Evolutionary conservation across 2,329 filamentous ascomycete genomes (phyloP), one percentile per base, ranked within the genome.

Genomic region (Microcyclospora tardicrescens): DNA sequence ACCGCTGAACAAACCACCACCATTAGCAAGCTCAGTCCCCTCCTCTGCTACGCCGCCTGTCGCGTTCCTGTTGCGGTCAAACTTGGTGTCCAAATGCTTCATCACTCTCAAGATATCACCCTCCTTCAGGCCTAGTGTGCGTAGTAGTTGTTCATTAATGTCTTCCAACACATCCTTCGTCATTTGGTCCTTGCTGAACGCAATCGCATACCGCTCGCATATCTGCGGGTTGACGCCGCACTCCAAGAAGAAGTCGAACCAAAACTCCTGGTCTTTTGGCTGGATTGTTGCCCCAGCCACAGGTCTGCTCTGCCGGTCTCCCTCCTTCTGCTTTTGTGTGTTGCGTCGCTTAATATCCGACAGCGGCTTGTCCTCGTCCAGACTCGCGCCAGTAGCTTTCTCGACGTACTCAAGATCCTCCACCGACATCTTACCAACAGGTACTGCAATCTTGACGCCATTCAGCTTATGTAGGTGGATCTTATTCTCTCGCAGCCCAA

Each of bases 381-480:
- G 67, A 10, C 87, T 94, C 36, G 85, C 73, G 28, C 87, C 86
- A n/a, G 87, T 91, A 12, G 76, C 69, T 43, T 74, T 76, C 62
- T 98, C 91, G 40, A 98, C 89, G 53, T 93, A 96, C 62, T 95
- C 89, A 30, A 98, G 70, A 62, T 98, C 91, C 55, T 89, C 83
- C 32, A 86, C 72, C 1, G 89, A 93, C 91, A 98, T 98, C 60
- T 98, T 98, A 30, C 77, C 70, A 19, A 96, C 77, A 2, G 91
- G 91, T 3, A 98, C 91, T 8, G 91, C 91, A 61, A 98, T 98
- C 63, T 96, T 96, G 53, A 98, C 86, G 29, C 91, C 91, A 57
- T 98, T 98, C 63, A 85, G 73, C 66, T 98, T 98, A 68, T 98
- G 91, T 15, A 98, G 69, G 61, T 98, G 93, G 48, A 98, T 93